Conservation (phyloP, 768 basidiomycete genomes). For the Mrakia frigida region DNA sequence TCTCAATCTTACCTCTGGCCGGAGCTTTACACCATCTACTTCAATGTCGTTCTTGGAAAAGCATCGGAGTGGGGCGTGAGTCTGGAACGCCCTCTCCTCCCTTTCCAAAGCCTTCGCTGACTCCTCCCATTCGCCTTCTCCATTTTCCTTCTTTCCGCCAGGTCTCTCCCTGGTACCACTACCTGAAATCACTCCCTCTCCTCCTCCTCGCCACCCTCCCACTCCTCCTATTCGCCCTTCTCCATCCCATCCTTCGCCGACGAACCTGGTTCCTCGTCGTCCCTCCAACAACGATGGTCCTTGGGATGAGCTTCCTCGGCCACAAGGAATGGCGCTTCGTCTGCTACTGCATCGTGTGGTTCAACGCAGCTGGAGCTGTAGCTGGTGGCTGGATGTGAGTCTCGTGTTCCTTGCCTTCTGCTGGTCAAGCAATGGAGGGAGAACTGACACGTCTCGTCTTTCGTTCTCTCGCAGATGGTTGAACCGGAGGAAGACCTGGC, state of each 20-base stretch:
- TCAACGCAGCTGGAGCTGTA: conserved; percentile 73
- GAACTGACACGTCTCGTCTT: neutral
- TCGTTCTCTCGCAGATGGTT: neutral
- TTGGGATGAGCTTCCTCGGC: conserved; percentile 61
- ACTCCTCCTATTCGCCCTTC: conserved; percentile 55
- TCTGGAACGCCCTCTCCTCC: conserved; percentile 28
- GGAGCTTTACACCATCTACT: conserved; percentile 69
- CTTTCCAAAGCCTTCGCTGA: neutral
- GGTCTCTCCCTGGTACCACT: conserved; percentile 66
- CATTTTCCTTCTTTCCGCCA: conserved; percentile 37
- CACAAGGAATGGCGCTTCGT: conserved; percentile 99
- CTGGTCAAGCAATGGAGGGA: neutral
- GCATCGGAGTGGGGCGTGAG: conserved; percentile 87
- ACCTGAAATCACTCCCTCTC: conserved; percentile 66
- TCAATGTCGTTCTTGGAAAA: conserved; percentile 83
- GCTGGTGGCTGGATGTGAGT: conserved; percentile 63
- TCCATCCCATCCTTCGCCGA: conserved; percentile 52
- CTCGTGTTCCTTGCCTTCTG: neutral
- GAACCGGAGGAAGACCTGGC: neutral
- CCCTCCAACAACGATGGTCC: conserved; percentile 46
- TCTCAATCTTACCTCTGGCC: conserved; percentile 65
- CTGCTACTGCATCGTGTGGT: conserved; percentile 72
- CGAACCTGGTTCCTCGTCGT: conserved; percentile 46
- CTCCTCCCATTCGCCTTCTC: conserved; percentile 13
- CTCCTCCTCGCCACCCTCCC: conserved; percentile 64